Base-by-base conservation (phyloP, 257 asterid genomes). In the Solanum chiquidenum region DNA sequence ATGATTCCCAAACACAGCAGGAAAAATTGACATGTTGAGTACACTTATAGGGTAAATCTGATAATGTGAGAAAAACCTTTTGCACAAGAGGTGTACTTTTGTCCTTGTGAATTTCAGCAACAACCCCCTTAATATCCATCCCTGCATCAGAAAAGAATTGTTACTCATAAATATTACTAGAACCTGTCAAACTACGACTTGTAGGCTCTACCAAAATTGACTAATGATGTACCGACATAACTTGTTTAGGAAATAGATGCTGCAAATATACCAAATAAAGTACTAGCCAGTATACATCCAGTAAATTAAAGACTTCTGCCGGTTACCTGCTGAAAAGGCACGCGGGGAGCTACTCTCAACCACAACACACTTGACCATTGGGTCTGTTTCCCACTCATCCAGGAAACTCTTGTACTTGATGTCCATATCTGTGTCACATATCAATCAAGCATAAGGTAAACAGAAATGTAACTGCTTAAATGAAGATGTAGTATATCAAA, bases 91-190 rank as follows among this genome's bases (percentile, higher is more conserved):
- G 91, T 38, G 98, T 92, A 89, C 90, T 89, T 94, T 94, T 94
- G 94, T 95, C 98, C 95, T 94, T 95, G 88, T 89, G 98, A 88
- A 96, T 94, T 94, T 95, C 98, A 76, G 98, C 96, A 90, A 93
- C 99, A 92, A 96, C 96, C 86, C 98, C 98, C 93, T 96, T 96
- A 94, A 96, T 95, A 95, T 96, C 99, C 99, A 96, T 94, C 83
- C 98, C 99, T 96, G 98, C 99, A 94, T 92, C 90, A 79, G 90
- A 87, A 93, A 91, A 89, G 88, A 91, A 89, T 79, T 89, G 91
- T 90, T 89, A 92, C 92, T 93, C 94, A 92, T 92, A 91, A 85
- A 87, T 89, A 92, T 87, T 87, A 68, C 76, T 12, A 76, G 83
- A 76, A n/a, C 34, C 23, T 76, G 58, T 38, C 34, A 38, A 37